Evolutionary conservation across 306 rosid species (phyloP), one percentile per base, ranked within the genome.

Genomic region (Clitoria ternatea): DNA sequence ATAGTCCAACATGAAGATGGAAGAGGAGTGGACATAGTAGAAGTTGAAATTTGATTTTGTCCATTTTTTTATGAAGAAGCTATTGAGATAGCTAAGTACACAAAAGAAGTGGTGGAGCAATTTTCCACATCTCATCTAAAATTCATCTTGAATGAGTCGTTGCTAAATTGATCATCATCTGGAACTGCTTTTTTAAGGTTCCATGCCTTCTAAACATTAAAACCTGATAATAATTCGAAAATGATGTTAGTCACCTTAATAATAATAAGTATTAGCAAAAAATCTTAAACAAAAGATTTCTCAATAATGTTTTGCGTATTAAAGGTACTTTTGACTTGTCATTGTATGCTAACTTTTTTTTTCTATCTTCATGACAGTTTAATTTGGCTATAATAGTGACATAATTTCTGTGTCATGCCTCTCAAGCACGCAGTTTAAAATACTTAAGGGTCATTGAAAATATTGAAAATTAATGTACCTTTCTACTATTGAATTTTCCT

Each of bases 111-210:
- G 9, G 97, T 83, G 79, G 91, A 83, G 70, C 91, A 85, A 55
- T 91, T 89, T 67, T 89, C 96, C 61, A 86, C 75, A 42, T 90
- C 98, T 95, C 98, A 94, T 75, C 87, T 80, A 74, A 91, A 87
- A 75, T 97, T 94, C 60, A 93, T 85, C 87, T 93, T 93, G 0
- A 92, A 96, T n/a, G 97, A 88, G 14, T 90, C 97, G 7, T 1
- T 77, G 72, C 85, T 69, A 11, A 47, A 66, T 76, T 79, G 77
- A 54, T 80, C 97, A 63, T 87, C 96, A 79, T 81, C 79, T 37
- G 74, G 54, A 47, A 82, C 79, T 70, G 87, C 76, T 77, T 87
- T n/a, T n/a, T 84, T 6, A 77, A 71, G 59, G 79, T 73, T 74
- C 80, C 87, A 6, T 77, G 89, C 26, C 90, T 89, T 68, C 86